Percentiles rank a stretch among this genome's conserved stretches.
These are phyloP conservation scores for Fragaria nilgerrensis DNA, from an alignment of 306 rosid genomes.

Conservation along the genomic window DNA sequence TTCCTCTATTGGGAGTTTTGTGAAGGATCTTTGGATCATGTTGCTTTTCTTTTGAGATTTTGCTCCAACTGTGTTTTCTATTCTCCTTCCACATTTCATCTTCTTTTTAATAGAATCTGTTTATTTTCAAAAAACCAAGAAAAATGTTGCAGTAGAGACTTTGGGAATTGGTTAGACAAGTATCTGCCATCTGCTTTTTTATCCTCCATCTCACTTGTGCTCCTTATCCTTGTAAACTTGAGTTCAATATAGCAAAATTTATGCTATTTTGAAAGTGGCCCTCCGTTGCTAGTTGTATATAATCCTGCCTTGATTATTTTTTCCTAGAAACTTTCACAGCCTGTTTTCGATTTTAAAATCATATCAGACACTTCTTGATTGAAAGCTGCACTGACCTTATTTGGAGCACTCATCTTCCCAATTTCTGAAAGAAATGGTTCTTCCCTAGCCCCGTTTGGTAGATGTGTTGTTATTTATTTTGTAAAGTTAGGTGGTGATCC, in stretches of 20 bases:
- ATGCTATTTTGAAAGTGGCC: not conserved
- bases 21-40: not conserved
- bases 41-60: not conserved
- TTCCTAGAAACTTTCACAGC: too few species aligned
- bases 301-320: not conserved
- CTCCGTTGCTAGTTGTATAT: not conserved
- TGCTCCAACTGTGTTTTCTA: not conserved
- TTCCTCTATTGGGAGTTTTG: not conserved
- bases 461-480: not conserved
- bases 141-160: not conserved
- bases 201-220: not conserved
- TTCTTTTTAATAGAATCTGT: not conserved
- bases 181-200: not conserved
- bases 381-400: not conserved
- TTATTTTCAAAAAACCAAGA: not conserved
- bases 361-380: not conserved
- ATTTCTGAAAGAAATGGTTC: not conserved
- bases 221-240: not conserved
- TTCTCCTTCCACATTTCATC: not conserved
- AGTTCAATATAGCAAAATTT: not conserved
- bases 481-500: not conserved
- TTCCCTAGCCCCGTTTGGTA: not conserved
- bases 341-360: not conserved
- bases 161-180: not conserved
- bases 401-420: not conserved